A percentile compares a stretch with the other conserved stretches of the same genome.
phyloP scores from a whole-genome alignment of 192 early-diverging fungal genomes.

The Phlyctochytrium bullatum region DNA sequence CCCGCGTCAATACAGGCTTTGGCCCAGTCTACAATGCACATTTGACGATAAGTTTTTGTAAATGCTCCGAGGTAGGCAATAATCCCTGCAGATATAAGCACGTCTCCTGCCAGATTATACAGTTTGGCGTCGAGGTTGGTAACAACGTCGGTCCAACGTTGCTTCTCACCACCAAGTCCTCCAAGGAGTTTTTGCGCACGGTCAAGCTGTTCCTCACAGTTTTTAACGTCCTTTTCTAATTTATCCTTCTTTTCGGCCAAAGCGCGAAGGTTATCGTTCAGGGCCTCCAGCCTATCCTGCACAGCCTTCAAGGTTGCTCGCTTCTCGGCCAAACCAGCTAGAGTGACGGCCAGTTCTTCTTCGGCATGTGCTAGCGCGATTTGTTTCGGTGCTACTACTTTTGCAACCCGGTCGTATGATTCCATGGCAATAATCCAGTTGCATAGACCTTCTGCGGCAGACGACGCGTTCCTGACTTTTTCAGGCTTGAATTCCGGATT shows the following conservation, averaged over 20 bases:
- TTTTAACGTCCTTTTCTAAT: slow-evolving; percentile 57
- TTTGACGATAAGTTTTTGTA: slow-evolving; percentile 54
- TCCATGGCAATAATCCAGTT: slow-evolving; percentile 65
- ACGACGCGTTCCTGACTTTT: slow-evolving; percentile 63
- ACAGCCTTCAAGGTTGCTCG: slow-evolving; percentile 52
- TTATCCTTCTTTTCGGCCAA: slow-evolving; percentile 54
- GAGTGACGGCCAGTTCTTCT: slow-evolving; percentile 54
- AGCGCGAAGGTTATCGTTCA: slow-evolving; percentile 52
- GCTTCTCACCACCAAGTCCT: slow-evolving; percentile 60
- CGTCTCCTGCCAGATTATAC: slow-evolving; percentile 57
- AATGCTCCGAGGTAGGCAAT: slow-evolving; percentile 64
- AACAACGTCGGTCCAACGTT: slow-evolving; percentile 61
- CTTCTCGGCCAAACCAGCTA: slow-evolving; percentile 57
- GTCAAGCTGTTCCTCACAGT: slow-evolving; percentile 58
- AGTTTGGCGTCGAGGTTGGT: slow-evolving; percentile 45
- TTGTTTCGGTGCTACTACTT: slow-evolving; percentile 62
- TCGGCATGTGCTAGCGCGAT: slow-evolving; percentile 55
- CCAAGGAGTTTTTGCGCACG: slow-evolving; percentile 57
- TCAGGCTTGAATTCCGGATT: slow-evolving; percentile 65
- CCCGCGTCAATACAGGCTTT: slow-evolving; percentile 29
- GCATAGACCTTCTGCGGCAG: slow-evolving; percentile 62
- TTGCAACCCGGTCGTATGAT: slow-evolving; percentile 60
- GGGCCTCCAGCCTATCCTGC: slow-evolving; percentile 48
- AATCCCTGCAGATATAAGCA: slow-evolving; percentile 59
- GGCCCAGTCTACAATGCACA: slow-evolving; percentile 47